These are phyloP conservation scores for Salix caprea DNA, from an alignment of 345 rosid genomes.

Conservation along the genomic window DNA sequence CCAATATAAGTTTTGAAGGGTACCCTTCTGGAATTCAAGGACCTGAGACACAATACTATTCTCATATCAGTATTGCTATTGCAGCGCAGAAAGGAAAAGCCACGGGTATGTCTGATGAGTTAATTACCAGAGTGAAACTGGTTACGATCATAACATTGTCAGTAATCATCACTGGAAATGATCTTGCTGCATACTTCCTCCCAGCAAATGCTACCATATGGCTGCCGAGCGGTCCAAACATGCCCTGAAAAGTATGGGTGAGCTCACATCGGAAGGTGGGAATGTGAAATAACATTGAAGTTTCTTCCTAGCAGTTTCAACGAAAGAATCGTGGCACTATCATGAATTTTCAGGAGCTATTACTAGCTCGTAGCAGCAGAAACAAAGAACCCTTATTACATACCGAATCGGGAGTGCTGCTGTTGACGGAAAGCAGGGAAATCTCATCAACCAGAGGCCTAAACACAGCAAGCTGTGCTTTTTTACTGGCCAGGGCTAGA, in stretches of 20 bases:
- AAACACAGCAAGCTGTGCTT: conserved; percentile 63
- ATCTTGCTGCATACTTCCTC: conserved; percentile 86
- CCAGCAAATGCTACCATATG: conserved; percentile 92
- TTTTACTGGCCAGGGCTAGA: conserved; percentile 43
- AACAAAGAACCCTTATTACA: not conserved
- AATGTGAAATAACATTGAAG: not conserved
- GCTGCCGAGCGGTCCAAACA: conserved; percentile 40
- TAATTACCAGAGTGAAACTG: conserved; percentile 69
- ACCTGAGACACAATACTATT: conserved; percentile 35
- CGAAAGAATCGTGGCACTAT: not conserved
- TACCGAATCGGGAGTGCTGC: conserved; percentile 52
- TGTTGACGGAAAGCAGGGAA: conserved; percentile 72
- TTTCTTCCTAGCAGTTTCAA: not conserved
- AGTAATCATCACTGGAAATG: conserved; percentile 57
- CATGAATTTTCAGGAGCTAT: not conserved
- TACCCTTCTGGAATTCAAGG: conserved; percentile 78
- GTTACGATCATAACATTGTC: conserved; percentile 57
- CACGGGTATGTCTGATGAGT: not conserved
- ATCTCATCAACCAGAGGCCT: conserved; percentile 80
- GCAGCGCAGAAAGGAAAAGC: not conserved
- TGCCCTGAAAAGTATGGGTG: conserved; percentile 25
- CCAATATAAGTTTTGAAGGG: conserved; percentile 67
- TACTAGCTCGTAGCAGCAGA: not conserved
- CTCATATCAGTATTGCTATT: not conserved
- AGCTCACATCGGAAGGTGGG: not conserved